Evolutionary conservation across 495 filamentous ascomycete species (phyloP).

Genomic region (Hypoxylon trugodes): DNA sequence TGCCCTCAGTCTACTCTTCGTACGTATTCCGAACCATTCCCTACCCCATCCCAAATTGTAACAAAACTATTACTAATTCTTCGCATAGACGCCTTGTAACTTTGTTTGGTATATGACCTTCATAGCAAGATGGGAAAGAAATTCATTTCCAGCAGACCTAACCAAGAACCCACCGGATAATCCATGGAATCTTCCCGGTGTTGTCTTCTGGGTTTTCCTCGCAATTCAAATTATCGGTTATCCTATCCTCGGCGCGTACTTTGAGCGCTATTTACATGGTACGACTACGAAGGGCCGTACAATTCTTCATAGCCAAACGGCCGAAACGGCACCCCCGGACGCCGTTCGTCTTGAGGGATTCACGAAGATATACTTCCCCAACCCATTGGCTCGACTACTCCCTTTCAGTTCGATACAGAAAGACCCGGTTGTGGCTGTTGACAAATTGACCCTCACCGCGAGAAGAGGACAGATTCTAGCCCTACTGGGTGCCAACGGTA

Average conservation of each 20-base stretch:
- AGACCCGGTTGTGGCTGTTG: slow-evolving; percentile 75
- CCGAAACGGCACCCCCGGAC: slow-evolving; percentile 48
- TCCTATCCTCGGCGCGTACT: slow-evolving; percentile 71
- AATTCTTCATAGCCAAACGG: slow-evolving; percentile 52
- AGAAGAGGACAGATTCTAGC: slow-evolving; percentile 81
- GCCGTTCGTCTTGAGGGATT: slow-evolving; percentile 73
- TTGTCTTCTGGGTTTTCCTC: slow-evolving; percentile 73
- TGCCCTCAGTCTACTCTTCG: slow-evolving; percentile 72
- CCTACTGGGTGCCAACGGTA: slow-evolving; percentile 85
- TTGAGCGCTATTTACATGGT: slow-evolving; percentile 80
- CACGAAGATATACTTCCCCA: slow-evolving; percentile 77
- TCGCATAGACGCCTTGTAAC: slow-evolving; percentile 67
- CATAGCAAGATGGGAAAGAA: slow-evolving; percentile 72
- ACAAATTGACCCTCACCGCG: slow-evolving; percentile 69
- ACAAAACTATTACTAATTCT: background rate
- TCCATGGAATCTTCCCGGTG: slow-evolving; percentile 68
- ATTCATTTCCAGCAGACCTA: slow-evolving; percentile 63
- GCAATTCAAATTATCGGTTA: slow-evolving; percentile 77
- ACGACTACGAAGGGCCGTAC: slow-evolving; percentile 70
- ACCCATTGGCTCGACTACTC: slow-evolving; percentile 66
- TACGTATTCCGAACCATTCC: slow-evolving; percentile 14
- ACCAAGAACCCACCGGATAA: slow-evolving; percentile 63
- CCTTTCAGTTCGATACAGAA: slow-evolving; percentile 61
- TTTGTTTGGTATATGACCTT: slow-evolving; percentile 75
- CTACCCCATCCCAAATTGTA: background rate